Conservation (phyloP, 2,329 filamentous ascomycete genomes). For the Botrytis fabae region DNA sequence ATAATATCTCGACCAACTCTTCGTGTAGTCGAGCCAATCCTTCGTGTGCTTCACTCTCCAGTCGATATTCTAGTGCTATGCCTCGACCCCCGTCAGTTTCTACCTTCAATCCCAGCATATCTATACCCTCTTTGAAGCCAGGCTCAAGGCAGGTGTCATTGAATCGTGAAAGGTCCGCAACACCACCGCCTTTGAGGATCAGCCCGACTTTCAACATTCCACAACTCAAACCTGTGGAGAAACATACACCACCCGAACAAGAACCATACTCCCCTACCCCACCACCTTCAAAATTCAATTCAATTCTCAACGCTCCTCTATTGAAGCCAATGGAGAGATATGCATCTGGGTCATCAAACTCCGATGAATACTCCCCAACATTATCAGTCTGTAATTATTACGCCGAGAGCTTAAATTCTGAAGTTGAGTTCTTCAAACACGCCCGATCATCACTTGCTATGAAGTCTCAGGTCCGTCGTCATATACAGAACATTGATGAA, state of each 20-base stretch:
- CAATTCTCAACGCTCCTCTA: slow-evolving; percentile 25
- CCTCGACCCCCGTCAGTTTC: slow-evolving; percentile 31
- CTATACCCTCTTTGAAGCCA: slow-evolving; percentile 23
- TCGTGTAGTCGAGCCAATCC: slow-evolving; percentile 25
- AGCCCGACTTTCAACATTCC: slow-evolving; percentile 30
- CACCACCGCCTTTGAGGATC: slow-evolving; percentile 31
- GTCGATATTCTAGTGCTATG: slow-evolving; percentile 11
- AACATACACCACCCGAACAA: slow-evolving; percentile 2
- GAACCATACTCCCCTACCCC: slow-evolving; percentile 26
- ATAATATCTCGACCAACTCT: slow-evolving; percentile 24
- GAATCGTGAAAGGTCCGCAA: not conserved
- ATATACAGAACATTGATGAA: slow-evolving; percentile 26
- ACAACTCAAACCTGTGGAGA: slow-evolving; percentile 11
- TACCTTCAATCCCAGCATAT: slow-evolving; percentile 33
- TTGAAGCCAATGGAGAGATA: not conserved
- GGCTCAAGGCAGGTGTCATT: slow-evolving; percentile 1
- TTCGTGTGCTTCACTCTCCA: slow-evolving; percentile 24
- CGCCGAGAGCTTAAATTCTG: slow-evolving; percentile 25
- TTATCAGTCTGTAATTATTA: slow-evolving; percentile 34
- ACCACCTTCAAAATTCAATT: slow-evolving; percentile 30
- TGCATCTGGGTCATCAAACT: slow-evolving; percentile 13
- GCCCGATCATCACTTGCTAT: slow-evolving; percentile 16
- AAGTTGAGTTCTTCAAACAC: slow-evolving; percentile 32
- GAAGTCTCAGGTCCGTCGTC: slow-evolving; percentile 27
- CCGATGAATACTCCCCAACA: slow-evolving; percentile 29